A percentile compares a stretch with the other conserved stretches of the same genome.
Conservation (phyloP, 225 moss, liverwort and hornwort genomes). For the Polytrichum formosum region DNA sequence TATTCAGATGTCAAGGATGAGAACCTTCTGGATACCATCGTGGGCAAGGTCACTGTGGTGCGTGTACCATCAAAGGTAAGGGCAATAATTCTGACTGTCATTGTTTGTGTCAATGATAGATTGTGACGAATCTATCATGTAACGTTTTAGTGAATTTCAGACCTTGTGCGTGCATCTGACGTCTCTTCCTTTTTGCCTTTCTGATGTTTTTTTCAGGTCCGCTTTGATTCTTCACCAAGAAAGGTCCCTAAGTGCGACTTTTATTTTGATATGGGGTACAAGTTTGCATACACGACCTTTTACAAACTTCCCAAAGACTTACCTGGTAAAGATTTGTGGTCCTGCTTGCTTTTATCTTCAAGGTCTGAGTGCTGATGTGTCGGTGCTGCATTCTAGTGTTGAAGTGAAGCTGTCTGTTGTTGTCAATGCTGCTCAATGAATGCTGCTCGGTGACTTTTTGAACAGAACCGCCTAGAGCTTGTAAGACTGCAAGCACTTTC, state of each 20-base stretch:
- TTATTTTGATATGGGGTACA: constrained; percentile 91
- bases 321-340: constrained; percentile 25
- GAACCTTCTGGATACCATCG: constrained; percentile 72
- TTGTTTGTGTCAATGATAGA: too few relatives aligned
- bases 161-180: too few relatives aligned
- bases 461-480: constrained; percentile 42
- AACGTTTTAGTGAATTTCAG: too few relatives aligned
- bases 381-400: too few relatives aligned
- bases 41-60: constrained; percentile 60
- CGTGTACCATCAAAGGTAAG: constrained; percentile 70
- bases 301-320: constrained; percentile 74
- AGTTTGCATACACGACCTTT: constrained; percentile 67
- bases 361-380: too few relatives aligned
- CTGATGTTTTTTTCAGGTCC: constrained; percentile 33
- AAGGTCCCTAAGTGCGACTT: constrained; percentile 65
- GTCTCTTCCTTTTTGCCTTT: neutral
- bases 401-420: too few relatives aligned
- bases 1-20: constrained; percentile 71
- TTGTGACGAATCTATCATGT: too few relatives aligned
- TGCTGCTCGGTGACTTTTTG: too few relatives aligned
- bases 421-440: too few relatives aligned
- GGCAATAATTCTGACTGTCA: too few relatives aligned
- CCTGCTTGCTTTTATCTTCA: too few relatives aligned
- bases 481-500: constrained; percentile 27
- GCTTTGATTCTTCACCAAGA: constrained; percentile 32